These are phyloP conservation scores for Plasmodium fragile DNA, from an alignment of 169 alveolate species.

Conservation along the genomic window DNA sequence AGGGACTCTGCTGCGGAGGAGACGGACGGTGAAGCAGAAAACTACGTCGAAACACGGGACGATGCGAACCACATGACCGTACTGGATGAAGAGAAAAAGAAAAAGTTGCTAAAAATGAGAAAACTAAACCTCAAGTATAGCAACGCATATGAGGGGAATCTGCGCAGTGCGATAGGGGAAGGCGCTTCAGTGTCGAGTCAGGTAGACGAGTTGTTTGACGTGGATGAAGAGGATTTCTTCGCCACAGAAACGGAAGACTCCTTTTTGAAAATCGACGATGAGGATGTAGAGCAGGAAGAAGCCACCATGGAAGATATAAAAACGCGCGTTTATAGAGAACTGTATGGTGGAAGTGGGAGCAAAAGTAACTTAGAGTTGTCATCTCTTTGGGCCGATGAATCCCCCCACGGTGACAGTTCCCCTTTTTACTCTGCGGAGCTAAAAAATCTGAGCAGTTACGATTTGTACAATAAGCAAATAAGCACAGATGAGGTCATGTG, in stretches of 20 bases:
- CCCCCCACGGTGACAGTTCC: background rate
- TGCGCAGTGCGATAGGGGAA: background rate
- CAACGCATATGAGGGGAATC: conserved; percentile 15
- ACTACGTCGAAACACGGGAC: background rate
- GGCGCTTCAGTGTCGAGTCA: background rate
- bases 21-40: background rate
- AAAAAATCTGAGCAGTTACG: background rate
- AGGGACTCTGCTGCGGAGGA: background rate
- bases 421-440: conserved; percentile 8
- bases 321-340: conserved; percentile 58
- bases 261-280: conserved; percentile 55
- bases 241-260: conserved; percentile 51
- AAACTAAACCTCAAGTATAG: conserved; percentile 39
- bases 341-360: background rate
- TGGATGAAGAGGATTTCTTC: conserved; percentile 41
- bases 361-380: conserved; percentile 35
- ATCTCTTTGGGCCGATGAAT: background rate
- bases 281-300: conserved; percentile 19
- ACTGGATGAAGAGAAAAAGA: conserved; percentile 22
- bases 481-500: background rate
- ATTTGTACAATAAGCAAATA: conserved; percentile 4
- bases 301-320: background rate
- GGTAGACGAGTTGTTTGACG: conserved; percentile 25
- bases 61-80: background rate
- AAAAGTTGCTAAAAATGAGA: conserved; percentile 24